A percentile compares a stretch with the other conserved stretches of the same genome.
These are phyloP conservation scores for Cladosporium sp. DNA, from an alignment of 2,329 filamentous ascomycete genomes.

Conservation along the genomic window DNA sequence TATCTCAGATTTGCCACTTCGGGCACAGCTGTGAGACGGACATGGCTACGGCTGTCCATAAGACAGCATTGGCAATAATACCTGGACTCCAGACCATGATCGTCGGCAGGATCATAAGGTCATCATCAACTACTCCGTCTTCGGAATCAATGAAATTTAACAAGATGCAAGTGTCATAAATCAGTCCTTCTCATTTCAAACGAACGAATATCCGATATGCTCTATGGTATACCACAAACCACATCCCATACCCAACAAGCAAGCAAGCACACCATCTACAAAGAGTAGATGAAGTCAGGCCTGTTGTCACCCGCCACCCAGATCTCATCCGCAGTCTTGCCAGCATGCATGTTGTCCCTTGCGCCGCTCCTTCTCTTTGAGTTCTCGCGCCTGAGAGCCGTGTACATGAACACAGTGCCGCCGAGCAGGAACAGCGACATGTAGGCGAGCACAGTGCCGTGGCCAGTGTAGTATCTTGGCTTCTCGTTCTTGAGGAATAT, in stretches of 20 bases:
- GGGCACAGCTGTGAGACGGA: neutral
- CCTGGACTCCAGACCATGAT: neutral
- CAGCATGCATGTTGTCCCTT: constrained; percentile 66
- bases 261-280: constrained; percentile 21
- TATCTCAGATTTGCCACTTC: neutral
- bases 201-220: neutral
- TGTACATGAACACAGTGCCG: constrained; percentile 67
- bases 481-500: constrained; percentile 60
- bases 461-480: constrained; percentile 56
- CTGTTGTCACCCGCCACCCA: constrained; percentile 68
- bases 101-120: neutral
- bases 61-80: neutral
- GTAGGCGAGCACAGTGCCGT: constrained; percentile 75
- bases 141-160: neutral
- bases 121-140: neutral
- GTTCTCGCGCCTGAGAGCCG: constrained; percentile 68
- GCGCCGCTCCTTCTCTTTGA: constrained; percentile 64
- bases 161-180: neutral
- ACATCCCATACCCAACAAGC: neutral
- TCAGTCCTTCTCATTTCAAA: neutral
- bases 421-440: constrained; percentile 68
- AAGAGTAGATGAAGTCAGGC: constrained; percentile 37
- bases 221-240: neutral
- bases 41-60: neutral
- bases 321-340: constrained; percentile 64